Evolutionary conservation across 2,329 filamentous ascomycete species (phyloP).

Genomic region (Magnaporthiopsis poae): DNA sequence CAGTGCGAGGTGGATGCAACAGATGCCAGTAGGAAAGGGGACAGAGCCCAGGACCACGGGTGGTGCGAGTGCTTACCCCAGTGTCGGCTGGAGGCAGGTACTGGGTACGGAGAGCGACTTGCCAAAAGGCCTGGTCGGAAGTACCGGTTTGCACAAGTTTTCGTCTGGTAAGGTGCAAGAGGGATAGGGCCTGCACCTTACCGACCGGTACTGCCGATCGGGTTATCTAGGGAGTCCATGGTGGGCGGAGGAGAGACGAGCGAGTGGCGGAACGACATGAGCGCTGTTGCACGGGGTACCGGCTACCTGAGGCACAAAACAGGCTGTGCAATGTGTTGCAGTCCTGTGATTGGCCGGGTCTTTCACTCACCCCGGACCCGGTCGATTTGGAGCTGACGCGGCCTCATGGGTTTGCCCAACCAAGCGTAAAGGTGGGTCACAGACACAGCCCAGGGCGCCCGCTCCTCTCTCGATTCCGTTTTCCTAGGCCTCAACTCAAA

Average conservation of each 20-base stretch:
- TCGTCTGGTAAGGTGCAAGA: no score
- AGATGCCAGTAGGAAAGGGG: background rate
- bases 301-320: background rate
- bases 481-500: conserved; percentile 10
- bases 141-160: no score
- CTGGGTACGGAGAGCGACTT: background rate
- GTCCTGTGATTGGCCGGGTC: background rate
- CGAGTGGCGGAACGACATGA: background rate
- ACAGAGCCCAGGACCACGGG: background rate
- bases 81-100: background rate
- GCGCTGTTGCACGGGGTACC: background rate
- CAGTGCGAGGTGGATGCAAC: background rate
- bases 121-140: no score
- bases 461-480: conserved; percentile 3
- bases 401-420: conserved; percentile 8
- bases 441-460: background rate
- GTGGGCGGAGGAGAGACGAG: background rate
- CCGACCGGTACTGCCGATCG: background rate
- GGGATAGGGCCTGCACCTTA: no score
- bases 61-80: background rate
- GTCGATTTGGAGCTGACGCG: conserved; percentile 8
- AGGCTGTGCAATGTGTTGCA: background rate
- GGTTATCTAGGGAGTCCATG: background rate
- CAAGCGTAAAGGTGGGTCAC: conserved; percentile 2
- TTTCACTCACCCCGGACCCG: background rate